Evolutionary conservation across 192 early-diverging fungal genomes (phyloP).

Genomic region (Coemansia sp.): DNA sequence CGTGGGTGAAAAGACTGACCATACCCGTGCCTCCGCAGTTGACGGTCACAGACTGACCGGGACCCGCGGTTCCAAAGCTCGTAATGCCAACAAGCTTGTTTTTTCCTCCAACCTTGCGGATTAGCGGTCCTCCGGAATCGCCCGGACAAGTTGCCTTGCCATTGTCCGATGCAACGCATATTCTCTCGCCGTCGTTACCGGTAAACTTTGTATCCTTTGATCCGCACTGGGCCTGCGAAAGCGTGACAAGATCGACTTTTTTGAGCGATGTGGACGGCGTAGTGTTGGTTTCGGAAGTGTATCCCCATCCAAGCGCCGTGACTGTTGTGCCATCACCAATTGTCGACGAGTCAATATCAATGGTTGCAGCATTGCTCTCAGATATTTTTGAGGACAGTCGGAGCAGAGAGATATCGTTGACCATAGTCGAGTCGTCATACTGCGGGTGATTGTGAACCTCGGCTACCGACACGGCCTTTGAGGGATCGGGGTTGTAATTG

Average conservation of each 20-base stretch:
- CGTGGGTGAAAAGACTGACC: conserved; percentile 51
- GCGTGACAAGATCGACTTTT: conserved; percentile 27
- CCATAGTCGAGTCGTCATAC: conserved; percentile 47
- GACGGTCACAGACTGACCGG: conserved; percentile 25
- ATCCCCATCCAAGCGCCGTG: conserved; percentile 51
- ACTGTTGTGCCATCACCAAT: conserved; percentile 40
- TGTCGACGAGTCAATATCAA: conserved; percentile 16
- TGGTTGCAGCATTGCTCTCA: conserved; percentile 15
- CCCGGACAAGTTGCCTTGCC: conserved; percentile 50
- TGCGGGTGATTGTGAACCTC: conserved; percentile 47
- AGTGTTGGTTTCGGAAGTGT: conserved; percentile 24
- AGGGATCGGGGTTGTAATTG: conserved; percentile 31
- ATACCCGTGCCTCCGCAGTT: conserved; percentile 46
- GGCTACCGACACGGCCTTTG: conserved; percentile 20
- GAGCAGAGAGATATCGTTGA: conserved; percentile 53
- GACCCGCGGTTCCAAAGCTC: conserved; percentile 48
- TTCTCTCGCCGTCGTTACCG: conserved; percentile 39
- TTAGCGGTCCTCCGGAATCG: conserved; percentile 54
- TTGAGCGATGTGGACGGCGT: conserved; percentile 35
- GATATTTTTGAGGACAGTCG: conserved; percentile 19
- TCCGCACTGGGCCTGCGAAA: conserved; percentile 35
- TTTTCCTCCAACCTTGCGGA: conserved; percentile 38
- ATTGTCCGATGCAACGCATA: conserved; percentile 44
- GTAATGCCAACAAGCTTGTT: conserved; percentile 47
- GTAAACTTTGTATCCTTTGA: conserved; percentile 40